phyloP scores from a whole-genome alignment of 176 grass and related monocot genomes.

The Neostapfia colusana region DNA sequence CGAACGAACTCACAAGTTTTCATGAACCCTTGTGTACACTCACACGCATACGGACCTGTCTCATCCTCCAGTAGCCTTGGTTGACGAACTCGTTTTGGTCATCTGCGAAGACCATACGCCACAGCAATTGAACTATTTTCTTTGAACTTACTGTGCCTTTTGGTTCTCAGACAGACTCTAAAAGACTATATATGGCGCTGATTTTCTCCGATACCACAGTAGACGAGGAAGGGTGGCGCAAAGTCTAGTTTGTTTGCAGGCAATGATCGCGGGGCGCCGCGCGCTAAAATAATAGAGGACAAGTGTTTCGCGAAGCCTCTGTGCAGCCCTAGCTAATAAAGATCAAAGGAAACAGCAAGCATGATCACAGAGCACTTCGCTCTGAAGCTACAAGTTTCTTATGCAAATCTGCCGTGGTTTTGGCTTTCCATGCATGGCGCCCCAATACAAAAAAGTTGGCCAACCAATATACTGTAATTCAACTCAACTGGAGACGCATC shows the following conservation, averaged over 20 bases:
- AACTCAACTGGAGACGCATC: neutral
- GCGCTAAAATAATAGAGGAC: neutral
- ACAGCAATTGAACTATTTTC: neutral
- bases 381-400: neutral
- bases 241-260: neutral
- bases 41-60: conserved; percentile 3
- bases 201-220: neutral
- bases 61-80: neutral
- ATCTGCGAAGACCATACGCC: neutral
- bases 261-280: neutral
- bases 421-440: neutral
- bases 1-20: neutral
- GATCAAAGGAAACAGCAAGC: neutral
- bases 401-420: neutral
- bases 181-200: neutral
- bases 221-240: neutral
- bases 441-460: neutral
- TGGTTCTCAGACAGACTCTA: neutral
- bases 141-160: neutral
- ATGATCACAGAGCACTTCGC: neutral
- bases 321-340: neutral
- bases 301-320: neutral
- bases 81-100: neutral
- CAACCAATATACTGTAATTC: neutral
- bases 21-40: neutral